Conservation (phyloP, 768 basidiomycete genomes). For the Pleurotus tuoliensis region DNA sequence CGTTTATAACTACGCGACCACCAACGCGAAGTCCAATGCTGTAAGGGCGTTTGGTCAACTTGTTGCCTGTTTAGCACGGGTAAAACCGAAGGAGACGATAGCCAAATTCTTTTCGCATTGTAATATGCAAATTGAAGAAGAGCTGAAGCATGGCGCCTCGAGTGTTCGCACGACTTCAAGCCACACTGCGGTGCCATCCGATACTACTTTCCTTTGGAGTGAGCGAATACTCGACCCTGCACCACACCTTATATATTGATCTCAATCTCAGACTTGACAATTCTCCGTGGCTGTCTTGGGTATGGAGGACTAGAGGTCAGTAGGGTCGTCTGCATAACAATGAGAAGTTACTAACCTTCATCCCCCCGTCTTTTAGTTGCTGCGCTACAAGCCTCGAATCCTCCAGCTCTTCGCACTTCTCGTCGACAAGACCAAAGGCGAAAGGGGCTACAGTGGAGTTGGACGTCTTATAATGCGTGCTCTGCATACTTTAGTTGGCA, state of each 20-base stretch:
- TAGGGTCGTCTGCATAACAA: conserved; percentile 7
- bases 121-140: conserved; percentile 70
- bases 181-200: conserved; percentile 70
- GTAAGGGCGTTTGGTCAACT: conserved; percentile 88
- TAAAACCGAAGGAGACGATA: conserved; percentile 70
- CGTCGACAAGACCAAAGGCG: conserved; percentile 77
- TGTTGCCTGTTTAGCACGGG: conserved; percentile 78
- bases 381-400: conserved; percentile 65
- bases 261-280: conserved; percentile 37
- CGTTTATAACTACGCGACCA: conserved; percentile 83
- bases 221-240: conserved; percentile 20
- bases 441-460: conserved; percentile 82
- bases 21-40: conserved; percentile 88
- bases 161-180: conserved; percentile 77
- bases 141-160: conserved; percentile 88
- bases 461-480: conserved; percentile 75
- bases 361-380: conserved; percentile 37
- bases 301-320: conserved; percentile 64
- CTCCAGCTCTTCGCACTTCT: conserved; percentile 60
- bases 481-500: conserved; percentile 67
- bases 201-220: conserved; percentile 95
- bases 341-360: not conserved
- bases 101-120: conserved; percentile 81
- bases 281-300: conserved; percentile 79
- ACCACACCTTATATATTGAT: conserved; percentile 39